phyloP scores from a whole-genome alignment of 495 filamentous ascomycete species.

The Neurospora africana region DNA sequence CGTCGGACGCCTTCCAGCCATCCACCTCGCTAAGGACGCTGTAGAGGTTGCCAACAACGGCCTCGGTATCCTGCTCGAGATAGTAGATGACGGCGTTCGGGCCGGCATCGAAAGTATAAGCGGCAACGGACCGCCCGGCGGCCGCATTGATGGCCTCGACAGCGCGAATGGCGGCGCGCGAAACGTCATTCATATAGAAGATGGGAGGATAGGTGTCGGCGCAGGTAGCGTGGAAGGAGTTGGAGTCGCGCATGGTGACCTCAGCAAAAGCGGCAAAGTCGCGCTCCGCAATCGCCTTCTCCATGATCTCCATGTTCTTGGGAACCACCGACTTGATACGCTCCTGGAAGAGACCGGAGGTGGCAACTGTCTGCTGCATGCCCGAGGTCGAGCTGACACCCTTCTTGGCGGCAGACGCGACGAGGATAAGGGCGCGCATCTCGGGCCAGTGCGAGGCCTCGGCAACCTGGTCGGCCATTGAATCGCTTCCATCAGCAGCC shows the following conservation, averaged over 20 bases:
- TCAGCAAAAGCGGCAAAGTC: slow-evolving; percentile 84
- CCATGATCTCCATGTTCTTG: slow-evolving; percentile 74
- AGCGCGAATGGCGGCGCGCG: slow-evolving; percentile 68
- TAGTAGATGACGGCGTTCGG: slow-evolving; percentile 97
- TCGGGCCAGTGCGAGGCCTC: slow-evolving; percentile 82
- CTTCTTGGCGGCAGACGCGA: slow-evolving; percentile 89
- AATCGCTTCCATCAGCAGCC: slow-evolving; percentile 67
- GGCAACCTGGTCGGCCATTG: slow-evolving; percentile 74
- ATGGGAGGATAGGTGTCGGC: slow-evolving; percentile 93
- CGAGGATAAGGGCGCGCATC: slow-evolving; percentile 85
- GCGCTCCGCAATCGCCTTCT: slow-evolving; percentile 58
- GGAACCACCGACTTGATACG: slow-evolving; percentile 69
- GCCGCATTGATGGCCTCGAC: slow-evolving; percentile 79
- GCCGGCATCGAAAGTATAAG: slow-evolving; percentile 96
- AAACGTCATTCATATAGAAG: slow-evolving; percentile 95
- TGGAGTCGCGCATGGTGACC: slow-evolving; percentile 91
- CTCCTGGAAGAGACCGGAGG: slow-evolving; percentile 68
- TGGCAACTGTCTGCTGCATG: slow-evolving; percentile 92
- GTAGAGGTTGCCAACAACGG: slow-evolving; percentile 65
- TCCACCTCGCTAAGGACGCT: slow-evolving; percentile 35
- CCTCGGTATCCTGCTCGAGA: slow-evolving; percentile 58
- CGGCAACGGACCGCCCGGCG: slow-evolving; percentile 63
- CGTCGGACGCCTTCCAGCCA: slow-evolving; percentile 48
- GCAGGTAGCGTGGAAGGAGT: slow-evolving; percentile 91
- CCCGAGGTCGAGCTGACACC: slow-evolving; percentile 80